These are phyloP conservation scores for Phaeoacremonium minimum DNA, from an alignment of 2,329 filamentous ascomycete species.

Conservation along the genomic window DNA sequence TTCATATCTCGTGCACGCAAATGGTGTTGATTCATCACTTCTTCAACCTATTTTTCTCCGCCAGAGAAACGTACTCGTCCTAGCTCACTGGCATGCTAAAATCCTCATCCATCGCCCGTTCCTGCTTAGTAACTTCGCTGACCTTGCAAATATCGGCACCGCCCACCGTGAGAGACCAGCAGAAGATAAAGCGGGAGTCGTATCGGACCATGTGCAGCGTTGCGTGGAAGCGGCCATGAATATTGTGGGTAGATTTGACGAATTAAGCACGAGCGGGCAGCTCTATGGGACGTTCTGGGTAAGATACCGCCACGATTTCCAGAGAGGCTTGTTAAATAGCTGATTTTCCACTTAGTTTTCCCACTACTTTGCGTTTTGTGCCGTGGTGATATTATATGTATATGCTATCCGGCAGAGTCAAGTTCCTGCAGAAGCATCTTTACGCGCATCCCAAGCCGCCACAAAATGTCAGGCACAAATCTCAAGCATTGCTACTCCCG, in stretches of 20 bases:
- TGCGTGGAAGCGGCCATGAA: no score
- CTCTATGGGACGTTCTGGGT: no score
- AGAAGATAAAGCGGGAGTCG: no score
- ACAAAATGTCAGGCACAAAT: conserved; percentile 34
- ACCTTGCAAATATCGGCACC: no score
- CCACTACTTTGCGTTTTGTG: conserved; percentile 39
- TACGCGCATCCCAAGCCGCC: no score
- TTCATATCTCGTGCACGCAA: conserved; percentile 30
- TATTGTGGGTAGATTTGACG: no score
- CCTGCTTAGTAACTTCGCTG: conserved; percentile 27
- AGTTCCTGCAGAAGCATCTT: conserved; percentile 24
- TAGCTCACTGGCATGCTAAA: conserved; percentile 36
- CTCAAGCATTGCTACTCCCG: conserved; percentile 25
- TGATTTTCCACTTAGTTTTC: no score
- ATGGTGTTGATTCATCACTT: conserved; percentile 25
- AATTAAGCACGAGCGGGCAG: no score
- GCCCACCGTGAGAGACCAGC: no score
- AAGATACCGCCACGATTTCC: no score
- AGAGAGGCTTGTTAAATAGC: no score
- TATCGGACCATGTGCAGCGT: no score
- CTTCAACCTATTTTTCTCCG: conserved; percentile 33
- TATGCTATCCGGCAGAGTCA: conserved; percentile 33
- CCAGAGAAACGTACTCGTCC: conserved; percentile 33
- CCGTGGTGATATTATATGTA: conserved; percentile 38
- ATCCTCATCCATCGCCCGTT: conserved; percentile 33